Evolutionary conservation across 139 green algal genomes (phyloP).

Genomic region (Chlorella sp.): DNA sequence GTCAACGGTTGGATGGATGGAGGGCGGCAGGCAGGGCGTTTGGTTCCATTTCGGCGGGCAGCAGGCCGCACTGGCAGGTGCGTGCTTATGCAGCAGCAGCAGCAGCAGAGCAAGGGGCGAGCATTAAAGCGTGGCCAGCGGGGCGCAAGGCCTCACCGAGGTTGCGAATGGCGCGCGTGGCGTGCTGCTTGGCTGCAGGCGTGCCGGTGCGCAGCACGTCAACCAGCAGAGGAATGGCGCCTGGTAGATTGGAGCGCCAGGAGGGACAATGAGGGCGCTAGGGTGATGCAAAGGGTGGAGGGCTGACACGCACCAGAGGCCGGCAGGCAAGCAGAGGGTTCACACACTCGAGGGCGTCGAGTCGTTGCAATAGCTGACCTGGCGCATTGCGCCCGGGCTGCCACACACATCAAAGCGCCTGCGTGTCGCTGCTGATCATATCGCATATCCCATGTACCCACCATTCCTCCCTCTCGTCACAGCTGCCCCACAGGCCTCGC

Average conservation of each 20-base stretch:
- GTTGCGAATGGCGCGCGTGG: constrained; percentile 50
- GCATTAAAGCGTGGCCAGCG: neutral
- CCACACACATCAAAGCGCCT: too few species aligned
- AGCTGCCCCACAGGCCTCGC: too few species aligned
- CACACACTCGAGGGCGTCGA: too few species aligned
- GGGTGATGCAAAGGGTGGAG: neutral
- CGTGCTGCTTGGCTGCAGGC: constrained; percentile 36
- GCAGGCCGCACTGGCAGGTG: neutral
- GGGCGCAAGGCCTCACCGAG: constrained; percentile 1
- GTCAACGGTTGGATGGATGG: neutral
- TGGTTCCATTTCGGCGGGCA: too few species aligned
- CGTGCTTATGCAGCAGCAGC: neutral
- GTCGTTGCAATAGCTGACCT: too few species aligned
- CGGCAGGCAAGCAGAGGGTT: neutral
- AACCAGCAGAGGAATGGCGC: constrained; percentile 32
- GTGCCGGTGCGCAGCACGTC: constrained; percentile 38
- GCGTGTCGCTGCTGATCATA: too few species aligned
- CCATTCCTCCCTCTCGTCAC: too few species aligned
- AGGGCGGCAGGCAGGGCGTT: neutral
- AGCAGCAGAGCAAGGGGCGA: neutral
- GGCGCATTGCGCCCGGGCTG: too few species aligned
- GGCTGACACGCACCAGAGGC: neutral
- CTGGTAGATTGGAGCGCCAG: neutral
- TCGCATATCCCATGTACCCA: too few species aligned
- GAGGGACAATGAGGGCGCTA: too few species aligned